phyloP scores from a whole-genome alignment of 192 early-diverging fungal genomes.

The Cladochytrium replicatum region DNA sequence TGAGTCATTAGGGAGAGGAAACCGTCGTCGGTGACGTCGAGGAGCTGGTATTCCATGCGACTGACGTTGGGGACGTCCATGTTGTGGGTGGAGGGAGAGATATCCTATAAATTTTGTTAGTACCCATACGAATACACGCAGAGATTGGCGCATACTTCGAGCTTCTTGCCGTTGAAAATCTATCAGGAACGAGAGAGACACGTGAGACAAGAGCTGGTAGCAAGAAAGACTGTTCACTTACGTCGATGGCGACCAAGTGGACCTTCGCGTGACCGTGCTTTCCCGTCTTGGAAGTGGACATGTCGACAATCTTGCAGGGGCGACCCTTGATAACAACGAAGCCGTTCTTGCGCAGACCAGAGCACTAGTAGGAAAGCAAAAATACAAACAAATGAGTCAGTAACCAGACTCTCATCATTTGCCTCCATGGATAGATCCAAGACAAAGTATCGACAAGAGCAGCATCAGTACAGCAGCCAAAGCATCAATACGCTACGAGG shows the following conservation, averaged over 20 bases:
- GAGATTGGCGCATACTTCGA: no score
- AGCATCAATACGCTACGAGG: no score
- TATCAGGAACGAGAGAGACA: no score
- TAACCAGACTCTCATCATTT: no score
- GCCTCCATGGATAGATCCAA: no score
- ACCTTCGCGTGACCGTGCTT: conserved; percentile 99
- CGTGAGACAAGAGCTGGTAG: neutral
- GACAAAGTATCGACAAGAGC: no score
- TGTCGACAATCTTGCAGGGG: conserved; percentile 99
- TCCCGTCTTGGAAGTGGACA: conserved; percentile 99
- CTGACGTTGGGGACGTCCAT: conserved; percentile 96
- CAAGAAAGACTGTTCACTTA: conserved; percentile 8
- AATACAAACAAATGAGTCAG: no score
- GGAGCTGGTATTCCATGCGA: conserved; percentile 73
- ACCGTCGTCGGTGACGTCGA: conserved; percentile 78
- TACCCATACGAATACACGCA: no score
- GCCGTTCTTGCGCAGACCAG: conserved; percentile 97
- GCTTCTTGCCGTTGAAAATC: conserved; percentile 97
- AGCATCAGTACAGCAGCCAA: no score
- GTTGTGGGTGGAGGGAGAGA: conserved; percentile 99
- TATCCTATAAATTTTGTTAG: no score
- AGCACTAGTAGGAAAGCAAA: conserved; percentile 56
- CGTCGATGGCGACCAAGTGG: conserved; percentile 80
- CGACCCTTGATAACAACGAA: conserved; percentile 97
- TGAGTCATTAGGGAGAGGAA: conserved; percentile 78